A percentile compares a stretch with the other conserved stretches of the same genome.
Evolutionary conservation across 2,329 filamentous ascomycete genomes (phyloP).

Genomic region (Dactylellina drechsleri): DNA sequence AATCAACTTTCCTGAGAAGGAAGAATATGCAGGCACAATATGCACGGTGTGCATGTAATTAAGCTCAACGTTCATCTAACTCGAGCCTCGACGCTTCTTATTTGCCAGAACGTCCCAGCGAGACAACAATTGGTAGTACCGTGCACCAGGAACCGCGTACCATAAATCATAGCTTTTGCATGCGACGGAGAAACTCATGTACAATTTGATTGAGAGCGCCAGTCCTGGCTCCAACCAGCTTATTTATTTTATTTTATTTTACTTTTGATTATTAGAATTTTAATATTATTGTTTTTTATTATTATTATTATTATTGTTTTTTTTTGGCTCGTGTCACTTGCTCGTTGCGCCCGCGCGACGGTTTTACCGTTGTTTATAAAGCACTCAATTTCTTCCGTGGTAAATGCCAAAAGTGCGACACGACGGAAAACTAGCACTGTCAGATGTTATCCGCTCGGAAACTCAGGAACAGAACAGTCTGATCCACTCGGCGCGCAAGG

Average conservation of each 20-base stretch:
- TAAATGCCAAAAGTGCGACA: conserved; percentile 29
- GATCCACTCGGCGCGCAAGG: conserved; percentile 26
- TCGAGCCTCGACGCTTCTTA: conserved; percentile 4
- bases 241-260: no score
- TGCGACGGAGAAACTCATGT: neutral
- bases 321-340: no score
- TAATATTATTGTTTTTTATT: neutral
- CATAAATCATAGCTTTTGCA: conserved; percentile 10
- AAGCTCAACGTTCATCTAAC: conserved; percentile 43
- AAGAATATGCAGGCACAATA: conserved; percentile 41
- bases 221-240: conserved; percentile 10
- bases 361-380: conserved; percentile 27
- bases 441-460: conserved; percentile 15
- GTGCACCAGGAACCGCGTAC: conserved; percentile 48
- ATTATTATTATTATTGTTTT: neutral
- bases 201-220: conserved; percentile 2
- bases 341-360: neutral
- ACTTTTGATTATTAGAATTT: neutral
- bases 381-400: conserved; percentile 33
- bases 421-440: neutral
- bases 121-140: conserved; percentile 33
- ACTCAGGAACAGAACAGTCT: conserved; percentile 9
- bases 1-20: conserved; percentile 16
- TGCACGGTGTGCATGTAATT: conserved; percentile 50
- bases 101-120: conserved; percentile 5